phyloP scores from a whole-genome alignment of 2,329 filamentous ascomycete genomes.

The Cryphonectria naterciae region DNA sequence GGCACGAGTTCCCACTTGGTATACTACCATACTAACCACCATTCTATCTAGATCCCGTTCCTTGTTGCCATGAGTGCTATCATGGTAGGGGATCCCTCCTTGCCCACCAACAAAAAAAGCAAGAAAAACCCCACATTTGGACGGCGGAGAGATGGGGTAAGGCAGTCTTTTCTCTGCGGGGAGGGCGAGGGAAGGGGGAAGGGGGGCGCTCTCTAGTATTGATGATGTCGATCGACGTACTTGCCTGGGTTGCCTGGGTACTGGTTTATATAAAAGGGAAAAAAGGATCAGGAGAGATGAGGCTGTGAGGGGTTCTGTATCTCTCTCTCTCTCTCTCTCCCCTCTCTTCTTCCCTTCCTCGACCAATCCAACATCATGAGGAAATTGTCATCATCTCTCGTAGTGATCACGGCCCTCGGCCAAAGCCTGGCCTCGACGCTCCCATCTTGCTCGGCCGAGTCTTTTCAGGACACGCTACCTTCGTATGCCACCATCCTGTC shows the following conservation, averaged over 20 bases:
- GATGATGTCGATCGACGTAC: neutral
- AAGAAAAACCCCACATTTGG: neutral
- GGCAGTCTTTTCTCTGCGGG: neutral
- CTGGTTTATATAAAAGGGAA: neutral
- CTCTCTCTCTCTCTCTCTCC: neutral
- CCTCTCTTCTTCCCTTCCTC: neutral
- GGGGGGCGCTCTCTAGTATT: neutral
- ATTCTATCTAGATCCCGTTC: neutral
- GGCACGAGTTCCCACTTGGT: neutral
- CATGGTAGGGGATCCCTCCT: neutral
- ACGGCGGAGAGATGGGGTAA: neutral
- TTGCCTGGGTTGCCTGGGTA: neutral
- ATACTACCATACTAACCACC: neutral
- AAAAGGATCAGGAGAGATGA: neutral
- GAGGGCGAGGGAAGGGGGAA: too few species aligned
- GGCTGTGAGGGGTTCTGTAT: neutral
- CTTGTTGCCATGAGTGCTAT: neutral
- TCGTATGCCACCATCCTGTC: constrained; percentile 36
- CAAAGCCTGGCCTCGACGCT: constrained; percentile 1
- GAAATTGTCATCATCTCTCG: neutral
- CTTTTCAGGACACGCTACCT: constrained; percentile 35
- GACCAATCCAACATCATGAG: neutral
- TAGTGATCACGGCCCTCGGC: neutral
- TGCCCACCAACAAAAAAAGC: neutral
- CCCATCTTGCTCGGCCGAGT: constrained; percentile 20